phyloP scores from a whole-genome alignment of 1,284 basidiomycete species.

The Cystobasidium slooffiae region DNA sequence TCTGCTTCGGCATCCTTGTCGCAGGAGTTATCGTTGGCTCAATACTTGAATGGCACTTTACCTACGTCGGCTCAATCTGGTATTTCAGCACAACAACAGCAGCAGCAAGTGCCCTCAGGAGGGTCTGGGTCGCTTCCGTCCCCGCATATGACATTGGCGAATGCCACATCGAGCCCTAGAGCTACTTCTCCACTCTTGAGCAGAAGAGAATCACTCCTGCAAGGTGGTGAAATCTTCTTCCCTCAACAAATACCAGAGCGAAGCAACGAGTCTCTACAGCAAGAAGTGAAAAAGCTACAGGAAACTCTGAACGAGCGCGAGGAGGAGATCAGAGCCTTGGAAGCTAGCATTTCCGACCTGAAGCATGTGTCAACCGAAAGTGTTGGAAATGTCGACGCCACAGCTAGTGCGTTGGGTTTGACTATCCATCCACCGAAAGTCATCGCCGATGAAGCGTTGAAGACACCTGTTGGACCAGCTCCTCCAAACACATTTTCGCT shows the following conservation, averaged over 20 bases:
- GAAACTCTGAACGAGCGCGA: slow-evolving; percentile 83
- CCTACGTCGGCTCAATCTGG: slow-evolving; percentile 6
- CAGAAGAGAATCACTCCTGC: slow-evolving; percentile 33
- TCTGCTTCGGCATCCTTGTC: slow-evolving; percentile 88
- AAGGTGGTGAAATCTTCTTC: slow-evolving; percentile 20
- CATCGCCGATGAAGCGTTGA: slow-evolving; percentile 18
- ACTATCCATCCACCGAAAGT: slow-evolving; percentile 16
- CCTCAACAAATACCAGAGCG: slow-evolving; percentile 45
- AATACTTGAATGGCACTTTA: slow-evolving; percentile 61
- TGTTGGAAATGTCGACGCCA: background rate
- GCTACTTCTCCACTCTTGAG: slow-evolving; percentile 36
- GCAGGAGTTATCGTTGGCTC: slow-evolving; percentile 90
- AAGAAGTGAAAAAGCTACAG: slow-evolving; percentile 88
- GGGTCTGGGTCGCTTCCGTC: slow-evolving; percentile 1
- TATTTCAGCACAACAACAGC: background rate
- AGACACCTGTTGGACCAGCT: slow-evolving; percentile 19
- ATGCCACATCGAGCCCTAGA: slow-evolving; percentile 51
- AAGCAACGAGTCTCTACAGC: slow-evolving; percentile 71
- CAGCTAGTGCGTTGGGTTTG: background rate
- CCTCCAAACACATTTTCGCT: slow-evolving; percentile 41
- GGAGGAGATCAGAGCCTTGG: slow-evolving; percentile 77
- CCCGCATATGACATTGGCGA: slow-evolving; percentile 31
- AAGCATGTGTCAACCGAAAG: slow-evolving; percentile 64
- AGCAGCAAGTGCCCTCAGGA: slow-evolving; percentile 45
- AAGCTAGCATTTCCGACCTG: slow-evolving; percentile 46